Evolutionary conservation across 2,329 filamentous ascomycete genomes (phyloP), one percentile per base, ranked within the genome.

Genomic region (Ramularia endophylla): DNA sequence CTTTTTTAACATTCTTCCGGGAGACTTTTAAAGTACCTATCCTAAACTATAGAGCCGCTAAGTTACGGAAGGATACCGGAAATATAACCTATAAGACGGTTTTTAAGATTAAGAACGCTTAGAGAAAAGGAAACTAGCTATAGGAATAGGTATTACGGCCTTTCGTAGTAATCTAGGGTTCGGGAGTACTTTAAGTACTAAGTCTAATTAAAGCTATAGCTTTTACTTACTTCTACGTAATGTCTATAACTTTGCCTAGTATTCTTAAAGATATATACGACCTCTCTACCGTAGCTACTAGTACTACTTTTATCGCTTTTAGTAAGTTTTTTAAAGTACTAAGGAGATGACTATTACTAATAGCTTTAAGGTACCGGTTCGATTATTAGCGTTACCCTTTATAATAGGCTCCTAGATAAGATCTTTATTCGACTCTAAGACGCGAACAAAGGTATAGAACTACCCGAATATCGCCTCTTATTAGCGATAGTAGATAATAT

Each of bases 11-110:
- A 0, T 70, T 63, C 52, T 78, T 76, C 52, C 62, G 69, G 5
- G 80, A 83, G 62, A 83, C 80, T 9, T 83, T 82, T 59, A 74
- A 72, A 52, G 68, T 78, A 29, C 62, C 69, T 1, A 77, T 82
- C 33, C 59, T 81, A 29, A 59, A 67, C 31, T 64, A 65, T 2
- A 62, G 68, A 38, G 72, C 63, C 5, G 51, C 55, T 49, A 43
- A 43, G 37, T 20, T 57, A 41, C 44, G 48, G 13, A 43, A 44
- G 47, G 38, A 58, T 44, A 38, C 56, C 36, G 41, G 45, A 5
- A 41, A 51, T 34, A n/a, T 15, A 2, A 38, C 31, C 2, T 35
- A 44, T 17, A 40, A 54, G 18, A 54, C 48, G 31, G 43, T 53
- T n/a, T 51, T 46, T 19, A 47, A 53, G 41, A 32, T 22, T 6